Conservation (phyloP, 1,284 basidiomycete species). For the Moniliophthora roreri region DNA sequence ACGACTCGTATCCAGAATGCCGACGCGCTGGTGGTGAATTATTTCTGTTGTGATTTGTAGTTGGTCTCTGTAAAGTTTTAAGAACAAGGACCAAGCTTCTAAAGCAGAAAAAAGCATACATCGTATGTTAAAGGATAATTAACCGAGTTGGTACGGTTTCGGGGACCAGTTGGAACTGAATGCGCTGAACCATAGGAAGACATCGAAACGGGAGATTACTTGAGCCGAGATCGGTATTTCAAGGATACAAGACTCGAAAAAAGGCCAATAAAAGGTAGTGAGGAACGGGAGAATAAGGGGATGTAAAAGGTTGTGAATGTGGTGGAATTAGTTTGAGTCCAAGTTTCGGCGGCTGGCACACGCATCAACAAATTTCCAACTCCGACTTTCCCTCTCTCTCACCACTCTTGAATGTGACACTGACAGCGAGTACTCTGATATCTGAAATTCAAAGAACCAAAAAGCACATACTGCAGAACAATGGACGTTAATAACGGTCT, state of each 20-base stretch:
- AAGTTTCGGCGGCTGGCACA: too few species aligned
- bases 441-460: not conserved
- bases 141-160: not conserved
- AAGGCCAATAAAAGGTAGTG: too few species aligned
- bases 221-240: too few species aligned
- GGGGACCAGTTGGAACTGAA: not conserved
- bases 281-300: too few species aligned
- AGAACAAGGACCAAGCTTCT: not conserved
- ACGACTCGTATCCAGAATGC: slow-evolving; percentile 5
- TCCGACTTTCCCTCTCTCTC: too few species aligned
- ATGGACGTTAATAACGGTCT: not conserved
- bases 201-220: too few species aligned
- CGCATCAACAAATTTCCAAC: too few species aligned
- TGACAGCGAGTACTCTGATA: not conserved
- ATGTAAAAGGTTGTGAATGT: too few species aligned
- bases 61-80: slow-evolving; percentile 5
- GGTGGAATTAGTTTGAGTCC: too few species aligned
- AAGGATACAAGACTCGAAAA: too few species aligned
- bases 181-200: not conserved
- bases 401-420: too few species aligned
- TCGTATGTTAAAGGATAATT: slow-evolving; percentile 7
- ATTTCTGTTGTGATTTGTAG: not conserved
- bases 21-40: slow-evolving; percentile 12
- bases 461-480: not conserved
- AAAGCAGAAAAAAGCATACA: not conserved